Base-by-base conservation (phyloP, 805 yeast genomes). In the Starmerella apicola region DNA sequence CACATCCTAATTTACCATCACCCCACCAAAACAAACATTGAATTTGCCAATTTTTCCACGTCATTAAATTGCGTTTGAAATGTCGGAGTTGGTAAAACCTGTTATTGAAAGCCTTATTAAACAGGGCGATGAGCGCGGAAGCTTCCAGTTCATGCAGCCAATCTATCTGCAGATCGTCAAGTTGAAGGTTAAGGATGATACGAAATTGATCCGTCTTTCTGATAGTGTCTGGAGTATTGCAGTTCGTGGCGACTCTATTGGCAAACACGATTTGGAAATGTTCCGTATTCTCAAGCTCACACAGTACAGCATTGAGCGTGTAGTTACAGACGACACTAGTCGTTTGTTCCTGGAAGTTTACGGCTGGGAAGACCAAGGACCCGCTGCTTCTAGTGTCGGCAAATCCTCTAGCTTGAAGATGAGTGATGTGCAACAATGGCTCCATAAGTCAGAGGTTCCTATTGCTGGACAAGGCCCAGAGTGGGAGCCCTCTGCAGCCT, bases 21-120 rank as follows among this genome's bases (percentile, higher is more conserved):
- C 31, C 20, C 20, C 34, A 29, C 29, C 22, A 13, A 12, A 10
- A 10, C 27, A 25, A 10, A 13, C 27, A 13, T 25, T 25, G 10
- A 20, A 20, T 31, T 31, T 20, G 34, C 36, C 29, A 15, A 10
- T 13, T n/a, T n/a, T n/a, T 13, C 10, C 10, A 25, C 27, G 13
- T 10, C 27, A 25, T 10, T 13, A 25, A 25, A 10, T 16, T 15
- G 22, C 8, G 20, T 8, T 5, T 5, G 15, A 23, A n/a, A 43
- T 43, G 47, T 36, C 47, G n/a, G 39, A 36, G 3, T 17, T 26
- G n/a, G 36, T 43, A 3, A 20, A 26, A 12, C 47, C 47, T 2
- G 47, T 40, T 18, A 30, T 43, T 13, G 25, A 23, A 29, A 18
- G 18, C n/a, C 17, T 34, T 3, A 34, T 43, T 19, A 31, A 30